phyloP scores from a whole-genome alignment of 1,284 basidiomycete species.

The Tylopilus sp. region DNA sequence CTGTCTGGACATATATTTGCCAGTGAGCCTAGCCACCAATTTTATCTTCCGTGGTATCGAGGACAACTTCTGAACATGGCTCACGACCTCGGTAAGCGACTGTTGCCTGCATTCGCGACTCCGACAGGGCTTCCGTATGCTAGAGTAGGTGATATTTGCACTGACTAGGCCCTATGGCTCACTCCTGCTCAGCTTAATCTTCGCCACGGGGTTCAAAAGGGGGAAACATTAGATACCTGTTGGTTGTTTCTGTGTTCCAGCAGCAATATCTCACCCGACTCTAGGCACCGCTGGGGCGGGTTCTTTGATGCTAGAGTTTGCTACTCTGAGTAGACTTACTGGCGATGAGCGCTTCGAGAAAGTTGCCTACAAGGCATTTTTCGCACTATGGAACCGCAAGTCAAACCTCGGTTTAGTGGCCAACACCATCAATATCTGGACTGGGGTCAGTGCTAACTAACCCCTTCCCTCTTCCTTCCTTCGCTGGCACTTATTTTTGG shows the following conservation, averaged over 20 bases:
- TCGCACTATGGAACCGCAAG: conserved; percentile 87
- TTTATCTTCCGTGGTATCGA: conserved; percentile 73
- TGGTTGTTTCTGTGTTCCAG: conserved; percentile 30
- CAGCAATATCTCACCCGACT: conserved; percentile 14
- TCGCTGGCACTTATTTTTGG: conserved; percentile 2
- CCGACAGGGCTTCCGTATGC: conserved; percentile 88
- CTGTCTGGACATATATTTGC: conserved; percentile 84
- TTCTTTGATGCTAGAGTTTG: conserved; percentile 88
- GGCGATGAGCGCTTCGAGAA: conserved; percentile 86
- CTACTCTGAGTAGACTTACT: conserved; percentile 83
- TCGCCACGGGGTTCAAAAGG: conserved; percentile 61
- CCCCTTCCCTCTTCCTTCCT: background rate
- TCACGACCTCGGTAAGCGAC: conserved; percentile 75
- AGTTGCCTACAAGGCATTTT: conserved; percentile 80
- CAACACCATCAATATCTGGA: conserved; percentile 81
- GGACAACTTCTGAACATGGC: conserved; percentile 77
- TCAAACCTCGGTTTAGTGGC: conserved; percentile 80
- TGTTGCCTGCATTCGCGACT: conserved; percentile 86
- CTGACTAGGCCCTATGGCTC: background rate
- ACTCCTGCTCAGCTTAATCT: conserved; percentile 59
- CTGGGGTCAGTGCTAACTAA: conserved; percentile 53
- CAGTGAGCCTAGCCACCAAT: conserved; percentile 57
- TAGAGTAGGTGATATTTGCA: conserved; percentile 48
- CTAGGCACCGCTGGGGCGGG: conserved; percentile 88
- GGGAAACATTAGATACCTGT: conserved; percentile 80